A percentile compares a stretch with the other conserved stretches of the same genome.
These are phyloP conservation scores for Eucalyptus microcorys DNA, from an alignment of 345 rosid genomes.

Conservation along the genomic window DNA sequence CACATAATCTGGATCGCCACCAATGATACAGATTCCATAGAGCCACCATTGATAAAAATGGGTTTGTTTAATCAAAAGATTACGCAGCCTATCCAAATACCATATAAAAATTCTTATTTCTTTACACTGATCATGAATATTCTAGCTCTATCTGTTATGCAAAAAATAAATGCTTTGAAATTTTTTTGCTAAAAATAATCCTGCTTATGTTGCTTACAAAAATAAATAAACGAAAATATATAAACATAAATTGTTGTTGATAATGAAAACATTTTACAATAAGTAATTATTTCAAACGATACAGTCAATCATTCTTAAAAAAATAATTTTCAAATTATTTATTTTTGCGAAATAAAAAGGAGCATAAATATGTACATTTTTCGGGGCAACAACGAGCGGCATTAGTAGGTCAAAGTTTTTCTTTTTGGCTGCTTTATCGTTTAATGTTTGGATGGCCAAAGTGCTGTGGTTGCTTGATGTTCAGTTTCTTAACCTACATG, in stretches of 20 bases:
- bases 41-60: not conserved
- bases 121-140: rapidly evolving
- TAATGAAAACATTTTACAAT: not conserved
- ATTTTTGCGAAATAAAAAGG: not conserved
- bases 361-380: too few species aligned
- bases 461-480: not conserved
- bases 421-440: not conserved
- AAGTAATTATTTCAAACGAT: not conserved
- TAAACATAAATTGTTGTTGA: not conserved
- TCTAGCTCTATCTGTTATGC: rapidly evolving
- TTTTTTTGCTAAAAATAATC: not conserved
- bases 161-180: not conserved
- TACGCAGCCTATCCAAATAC: not conserved
- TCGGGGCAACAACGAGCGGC: not conserved
- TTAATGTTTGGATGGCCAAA: not conserved
- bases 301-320: rapidly evolving
- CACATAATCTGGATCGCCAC: not conserved
- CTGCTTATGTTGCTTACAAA: not conserved
- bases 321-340: not conserved
- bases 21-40: not conserved
- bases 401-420: not conserved
- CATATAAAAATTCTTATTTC: not conserved
- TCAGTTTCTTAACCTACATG: not conserved
- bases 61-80: not conserved
- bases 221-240: not conserved